Conservation (phyloP, 148 eudicot species). For the Selenicereus undatus region DNA sequence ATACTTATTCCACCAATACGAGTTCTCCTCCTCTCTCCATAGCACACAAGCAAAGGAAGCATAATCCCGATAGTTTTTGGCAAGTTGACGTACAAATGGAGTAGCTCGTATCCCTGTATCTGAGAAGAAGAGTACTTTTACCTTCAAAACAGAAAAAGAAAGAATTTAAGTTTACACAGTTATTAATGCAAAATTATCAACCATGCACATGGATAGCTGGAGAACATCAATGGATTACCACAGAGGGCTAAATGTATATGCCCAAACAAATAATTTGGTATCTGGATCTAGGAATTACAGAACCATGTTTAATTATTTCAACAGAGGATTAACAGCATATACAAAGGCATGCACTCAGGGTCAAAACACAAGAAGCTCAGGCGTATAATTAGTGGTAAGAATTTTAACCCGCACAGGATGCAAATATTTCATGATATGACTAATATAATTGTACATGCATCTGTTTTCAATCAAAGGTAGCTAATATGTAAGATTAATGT, state of each 20-base stretch:
- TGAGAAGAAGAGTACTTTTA: conserved; percentile 81
- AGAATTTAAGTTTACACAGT: neutral
- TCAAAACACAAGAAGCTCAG: too few relatives aligned
- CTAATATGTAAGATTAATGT: neutral
- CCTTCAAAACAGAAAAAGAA: conserved; percentile 40
- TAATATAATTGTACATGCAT: neutral
- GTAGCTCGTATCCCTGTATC: conserved; percentile 90
- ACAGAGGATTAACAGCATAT: neutral
- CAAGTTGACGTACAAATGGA: conserved; percentile 79
- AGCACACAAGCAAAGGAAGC: conserved; percentile 79
- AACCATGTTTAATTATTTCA: neutral
- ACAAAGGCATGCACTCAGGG: too few relatives aligned
- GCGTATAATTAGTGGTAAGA: neutral
- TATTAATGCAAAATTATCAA: conserved; percentile 1
- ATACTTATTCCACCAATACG: conserved; percentile 79
- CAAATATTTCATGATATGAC: neutral
- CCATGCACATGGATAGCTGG: neutral
- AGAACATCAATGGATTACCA: neutral
- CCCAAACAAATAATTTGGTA: neutral
- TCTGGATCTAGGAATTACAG: neutral
- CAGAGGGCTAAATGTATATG: conserved; percentile 2
- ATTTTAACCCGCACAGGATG: neutral
- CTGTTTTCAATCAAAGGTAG: neutral
- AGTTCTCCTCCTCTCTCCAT: conserved; percentile 80
- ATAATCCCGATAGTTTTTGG: conserved; percentile 67